Evolutionary conservation across 1,139 yeast species (phyloP).

Genomic region (Entelexis sorbosivorans): DNA sequence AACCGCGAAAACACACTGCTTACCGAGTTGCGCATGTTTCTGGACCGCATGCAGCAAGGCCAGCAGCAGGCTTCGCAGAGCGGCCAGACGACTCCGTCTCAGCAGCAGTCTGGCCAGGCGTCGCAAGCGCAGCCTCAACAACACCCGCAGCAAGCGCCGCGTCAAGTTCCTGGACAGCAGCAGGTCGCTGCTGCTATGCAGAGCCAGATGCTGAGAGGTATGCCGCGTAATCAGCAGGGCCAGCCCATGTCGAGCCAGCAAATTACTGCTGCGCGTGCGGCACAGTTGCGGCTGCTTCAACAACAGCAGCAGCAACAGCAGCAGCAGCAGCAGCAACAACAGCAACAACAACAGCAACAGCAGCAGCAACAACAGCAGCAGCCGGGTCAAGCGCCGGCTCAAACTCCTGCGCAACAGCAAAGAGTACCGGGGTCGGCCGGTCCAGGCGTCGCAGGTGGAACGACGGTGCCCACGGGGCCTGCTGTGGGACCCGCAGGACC

Average conservation of each 20-base stretch:
- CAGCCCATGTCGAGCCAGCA: conserved; percentile 22
- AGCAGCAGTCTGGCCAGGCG: neutral
- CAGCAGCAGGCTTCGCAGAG: conserved; percentile 15
- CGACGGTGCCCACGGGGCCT: neutral
- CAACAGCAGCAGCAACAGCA: conserved; percentile 1
- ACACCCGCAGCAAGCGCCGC: conserved; percentile 1
- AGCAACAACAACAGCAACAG: neutral
- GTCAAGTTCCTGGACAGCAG: conserved; percentile 5
- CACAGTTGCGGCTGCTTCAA: conserved; percentile 17
- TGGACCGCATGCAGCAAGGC: conserved; percentile 18
- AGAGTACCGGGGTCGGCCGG: conserved; percentile 2
- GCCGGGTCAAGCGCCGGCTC: neutral
- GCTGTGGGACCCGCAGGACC: neutral
- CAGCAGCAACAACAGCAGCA: conserved; percentile 4
- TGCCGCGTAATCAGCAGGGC: conserved; percentile 22
- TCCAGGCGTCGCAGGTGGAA: neutral
- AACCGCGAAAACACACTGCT: conserved; percentile 25
- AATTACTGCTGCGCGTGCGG: conserved; percentile 18
- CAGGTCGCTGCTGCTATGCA: conserved; percentile 17
- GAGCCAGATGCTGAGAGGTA: conserved; percentile 20
- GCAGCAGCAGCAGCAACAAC: conserved; percentile 5
- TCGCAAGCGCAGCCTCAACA: conserved; percentile 10
- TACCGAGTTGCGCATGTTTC: conserved; percentile 23
- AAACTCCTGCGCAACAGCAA: neutral
- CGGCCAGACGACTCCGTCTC: neutral